Conservation (phyloP, 345 rosid species). For the Leavenworthia alabamica region DNA sequence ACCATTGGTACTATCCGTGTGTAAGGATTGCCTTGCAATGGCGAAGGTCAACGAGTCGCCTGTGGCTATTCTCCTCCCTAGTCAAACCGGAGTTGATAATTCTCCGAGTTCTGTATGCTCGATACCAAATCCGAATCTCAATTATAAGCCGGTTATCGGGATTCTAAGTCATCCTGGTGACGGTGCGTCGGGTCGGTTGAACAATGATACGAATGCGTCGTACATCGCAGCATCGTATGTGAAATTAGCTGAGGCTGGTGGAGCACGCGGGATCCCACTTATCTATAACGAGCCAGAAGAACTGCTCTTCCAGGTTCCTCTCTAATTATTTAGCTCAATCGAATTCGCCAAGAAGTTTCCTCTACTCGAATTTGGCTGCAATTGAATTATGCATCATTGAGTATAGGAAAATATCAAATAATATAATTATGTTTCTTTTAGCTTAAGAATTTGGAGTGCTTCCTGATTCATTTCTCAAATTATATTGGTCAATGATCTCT, state of each 20-base stretch:
- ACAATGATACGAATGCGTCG: slow-evolving; percentile 44
- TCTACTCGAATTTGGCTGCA: neutral
- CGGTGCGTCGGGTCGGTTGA: slow-evolving; percentile 79
- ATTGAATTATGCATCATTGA: too few relatives aligned
- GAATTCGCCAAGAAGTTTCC: neutral
- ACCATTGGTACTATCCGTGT: neutral
- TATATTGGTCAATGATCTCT: neutral
- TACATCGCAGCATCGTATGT: slow-evolving; percentile 82
- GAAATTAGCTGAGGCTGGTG: slow-evolving; percentile 85
- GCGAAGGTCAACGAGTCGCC: neutral
- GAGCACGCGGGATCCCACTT: slow-evolving; percentile 84
- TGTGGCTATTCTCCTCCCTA: slow-evolving; percentile 40
- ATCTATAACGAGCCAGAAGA: slow-evolving; percentile 67
- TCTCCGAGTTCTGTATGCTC: slow-evolving; percentile 37
- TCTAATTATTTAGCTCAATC: neutral
- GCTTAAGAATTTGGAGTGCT: neutral
- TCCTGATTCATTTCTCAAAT: neutral
- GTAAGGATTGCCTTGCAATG: neutral
- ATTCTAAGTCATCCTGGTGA: slow-evolving; percentile 84
- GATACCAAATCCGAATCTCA: slow-evolving; percentile 43
- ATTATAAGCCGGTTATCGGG: slow-evolving; percentile 77
- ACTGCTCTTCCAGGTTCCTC: slow-evolving; percentile 52
- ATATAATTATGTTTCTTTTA: neutral
- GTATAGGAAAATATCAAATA: neutral
- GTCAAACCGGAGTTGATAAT: slow-evolving; percentile 17